These are phyloP conservation scores for Eustoma russellianum DNA, from an alignment of 257 asterid genomes.

Conservation along the genomic window DNA sequence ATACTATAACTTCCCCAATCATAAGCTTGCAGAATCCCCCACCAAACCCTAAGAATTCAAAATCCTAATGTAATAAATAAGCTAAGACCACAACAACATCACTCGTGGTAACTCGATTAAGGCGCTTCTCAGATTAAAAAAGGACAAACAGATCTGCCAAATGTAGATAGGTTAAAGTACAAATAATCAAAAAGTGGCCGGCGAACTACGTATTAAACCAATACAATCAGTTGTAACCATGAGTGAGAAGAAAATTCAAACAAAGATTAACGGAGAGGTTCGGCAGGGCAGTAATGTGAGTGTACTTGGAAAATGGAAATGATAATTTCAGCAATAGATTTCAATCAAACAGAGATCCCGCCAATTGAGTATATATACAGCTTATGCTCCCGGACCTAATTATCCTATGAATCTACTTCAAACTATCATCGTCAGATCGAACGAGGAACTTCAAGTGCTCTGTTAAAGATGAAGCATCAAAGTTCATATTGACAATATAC, in stretches of 20 bases:
- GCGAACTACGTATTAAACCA: neutral
- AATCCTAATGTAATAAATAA: neutral
- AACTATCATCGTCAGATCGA: no score
- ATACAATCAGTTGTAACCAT: neutral
- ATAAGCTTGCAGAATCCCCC: neutral
- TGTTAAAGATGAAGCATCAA: no score
- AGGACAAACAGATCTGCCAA: constrained; percentile 8
- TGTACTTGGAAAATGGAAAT: neutral
- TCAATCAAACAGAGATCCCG: constrained; percentile 8
- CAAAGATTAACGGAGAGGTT: neutral
- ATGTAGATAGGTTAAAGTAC: neutral
- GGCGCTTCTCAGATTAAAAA: neutral
- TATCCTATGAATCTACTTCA: no score
- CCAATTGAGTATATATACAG: neutral
- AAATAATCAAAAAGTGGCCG: neutral
- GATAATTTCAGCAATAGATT: neutral
- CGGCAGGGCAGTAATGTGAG: neutral
- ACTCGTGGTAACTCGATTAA: neutral
- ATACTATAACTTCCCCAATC: neutral
- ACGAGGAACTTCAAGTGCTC: no score
- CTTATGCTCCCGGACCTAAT: no score
- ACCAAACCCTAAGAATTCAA: neutral
- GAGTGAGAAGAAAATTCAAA: neutral
- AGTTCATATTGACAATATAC: no score
- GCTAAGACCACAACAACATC: neutral